These are phyloP conservation scores for Mucor racemosus DNA, from an alignment of 371 early-diverging fungal genomes.

Conservation along the genomic window DNA sequence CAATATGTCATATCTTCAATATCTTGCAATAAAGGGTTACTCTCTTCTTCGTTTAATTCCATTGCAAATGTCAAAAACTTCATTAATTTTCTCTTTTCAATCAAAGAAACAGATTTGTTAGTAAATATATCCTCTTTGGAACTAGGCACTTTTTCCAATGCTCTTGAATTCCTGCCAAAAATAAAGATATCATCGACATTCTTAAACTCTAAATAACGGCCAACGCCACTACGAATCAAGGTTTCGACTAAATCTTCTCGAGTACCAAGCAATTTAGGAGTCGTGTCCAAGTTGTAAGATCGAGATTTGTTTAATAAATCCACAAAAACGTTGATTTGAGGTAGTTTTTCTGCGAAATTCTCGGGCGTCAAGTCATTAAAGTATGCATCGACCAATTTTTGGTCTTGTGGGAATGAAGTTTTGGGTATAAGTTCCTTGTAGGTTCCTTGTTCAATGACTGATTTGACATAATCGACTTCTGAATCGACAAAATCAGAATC, in stretches of 20 bases:
- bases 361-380: neutral
- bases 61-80: constrained; percentile 78
- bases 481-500: neutral
- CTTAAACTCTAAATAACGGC: constrained; percentile 88
- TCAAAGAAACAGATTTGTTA: constrained; percentile 69
- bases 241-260: constrained; percentile 78
- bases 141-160: constrained; percentile 71
- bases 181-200: constrained; percentile 75
- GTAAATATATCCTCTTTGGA: constrained; percentile 94
- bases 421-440: neutral
- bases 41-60: constrained; percentile 44
- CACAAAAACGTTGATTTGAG: constrained; percentile 20
- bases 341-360: neutral
- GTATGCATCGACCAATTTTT: constrained; percentile 3
- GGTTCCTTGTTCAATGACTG: neutral
- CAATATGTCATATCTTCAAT: constrained; percentile 38
- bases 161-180: constrained; percentile 43
- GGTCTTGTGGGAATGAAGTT: constrained; percentile 2
- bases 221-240: constrained; percentile 82
- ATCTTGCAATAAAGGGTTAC: constrained; percentile 36
- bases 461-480: neutral
- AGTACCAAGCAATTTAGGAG: constrained; percentile 78
- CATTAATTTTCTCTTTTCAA: constrained; percentile 92
- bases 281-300: constrained; percentile 78
- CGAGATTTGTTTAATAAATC: constrained; percentile 54